phyloP scores from a whole-genome alignment of 2,329 filamentous ascomycete genomes.

The Cryphonectria carpinicola region DNA sequence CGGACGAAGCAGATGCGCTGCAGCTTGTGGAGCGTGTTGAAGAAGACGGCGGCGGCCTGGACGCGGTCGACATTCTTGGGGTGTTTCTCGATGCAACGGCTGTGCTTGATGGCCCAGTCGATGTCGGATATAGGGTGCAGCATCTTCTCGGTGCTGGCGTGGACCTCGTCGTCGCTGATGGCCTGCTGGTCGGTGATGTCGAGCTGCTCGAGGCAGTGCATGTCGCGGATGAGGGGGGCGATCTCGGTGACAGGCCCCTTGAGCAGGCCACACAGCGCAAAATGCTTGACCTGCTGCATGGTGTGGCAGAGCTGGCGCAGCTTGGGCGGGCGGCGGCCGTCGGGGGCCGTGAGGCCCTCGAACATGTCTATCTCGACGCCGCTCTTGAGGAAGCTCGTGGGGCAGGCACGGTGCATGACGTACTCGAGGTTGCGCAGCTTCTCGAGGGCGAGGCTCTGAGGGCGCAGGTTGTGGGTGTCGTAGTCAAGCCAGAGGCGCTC shows the following conservation, averaged over 20 bases:
- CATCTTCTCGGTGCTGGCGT: neutral
- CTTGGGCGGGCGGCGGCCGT: neutral
- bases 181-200: constrained; percentile 27
- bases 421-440: constrained; percentile 17
- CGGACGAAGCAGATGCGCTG: constrained; percentile 25
- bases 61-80: constrained; percentile 8
- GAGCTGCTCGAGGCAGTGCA: constrained; percentile 24
- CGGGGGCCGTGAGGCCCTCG: neutral
- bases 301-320: constrained; percentile 13
- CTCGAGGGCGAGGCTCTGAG: constrained; percentile 13
- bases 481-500: constrained; percentile 27
- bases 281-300: constrained; percentile 22
- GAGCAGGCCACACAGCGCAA: constrained; percentile 23
- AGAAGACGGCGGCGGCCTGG: constrained; percentile 21
- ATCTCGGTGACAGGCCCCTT: constrained; percentile 19
- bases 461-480: constrained; percentile 13
- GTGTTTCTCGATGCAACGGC: constrained; percentile 16
- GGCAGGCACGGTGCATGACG: constrained; percentile 23
- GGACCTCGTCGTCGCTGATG: constrained; percentile 2
- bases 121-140: neutral
- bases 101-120: constrained; percentile 25
- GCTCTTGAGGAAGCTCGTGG: neutral
- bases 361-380: neutral
- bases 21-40: constrained; percentile 18
- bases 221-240: constrained; percentile 7